phyloP scores from a whole-genome alignment of 1,284 basidiomycete genomes.

The Cryptococcus depauperatus region DNA sequence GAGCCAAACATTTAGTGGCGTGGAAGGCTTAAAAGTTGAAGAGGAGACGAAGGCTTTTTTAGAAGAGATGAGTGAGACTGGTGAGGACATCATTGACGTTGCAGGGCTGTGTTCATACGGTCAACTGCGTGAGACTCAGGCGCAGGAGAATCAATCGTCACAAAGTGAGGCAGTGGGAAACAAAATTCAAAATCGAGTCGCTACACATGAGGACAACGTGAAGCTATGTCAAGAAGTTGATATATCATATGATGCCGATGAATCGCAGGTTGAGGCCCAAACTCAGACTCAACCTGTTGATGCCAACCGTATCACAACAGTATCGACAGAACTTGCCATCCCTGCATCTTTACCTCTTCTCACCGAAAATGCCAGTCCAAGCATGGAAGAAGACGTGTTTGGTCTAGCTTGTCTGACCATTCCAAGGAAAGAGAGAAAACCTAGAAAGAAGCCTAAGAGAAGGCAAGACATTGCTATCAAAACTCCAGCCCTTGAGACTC shows the following conservation, averaged over 20 bases:
- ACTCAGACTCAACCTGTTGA: neutral
- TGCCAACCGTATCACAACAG: neutral
- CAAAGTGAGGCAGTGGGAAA: neutral
- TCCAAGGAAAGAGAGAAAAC: conserved; percentile 2
- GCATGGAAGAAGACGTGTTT: conserved; percentile 24
- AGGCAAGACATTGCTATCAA: no score
- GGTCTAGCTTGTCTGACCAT: conserved; percentile 17
- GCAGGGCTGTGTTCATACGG: conserved; percentile 2
- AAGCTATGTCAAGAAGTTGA: neutral
- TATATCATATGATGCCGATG: conserved; percentile 29
- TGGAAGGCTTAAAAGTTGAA: conserved; percentile 20
- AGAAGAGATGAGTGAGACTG: conserved; percentile 22
- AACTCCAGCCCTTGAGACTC: no score
- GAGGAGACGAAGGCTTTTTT: conserved; percentile 31
- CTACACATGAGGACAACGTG: no score
- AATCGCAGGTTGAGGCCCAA: conserved; percentile 16
- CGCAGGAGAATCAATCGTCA: conserved; percentile 16
- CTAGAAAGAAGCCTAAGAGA: conserved; percentile 5
- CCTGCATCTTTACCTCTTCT: conserved; percentile 4
- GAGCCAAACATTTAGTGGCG: conserved; percentile 21
- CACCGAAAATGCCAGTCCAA: neutral
- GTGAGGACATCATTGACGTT: conserved; percentile 31
- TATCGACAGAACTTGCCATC: neutral
- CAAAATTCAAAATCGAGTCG: neutral
- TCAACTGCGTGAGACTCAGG: conserved; percentile 15